These are phyloP conservation scores for Pseudogymnoascus sp. DNA, from an alignment of 2,329 filamentous ascomycete genomes.

Conservation along the genomic window DNA sequence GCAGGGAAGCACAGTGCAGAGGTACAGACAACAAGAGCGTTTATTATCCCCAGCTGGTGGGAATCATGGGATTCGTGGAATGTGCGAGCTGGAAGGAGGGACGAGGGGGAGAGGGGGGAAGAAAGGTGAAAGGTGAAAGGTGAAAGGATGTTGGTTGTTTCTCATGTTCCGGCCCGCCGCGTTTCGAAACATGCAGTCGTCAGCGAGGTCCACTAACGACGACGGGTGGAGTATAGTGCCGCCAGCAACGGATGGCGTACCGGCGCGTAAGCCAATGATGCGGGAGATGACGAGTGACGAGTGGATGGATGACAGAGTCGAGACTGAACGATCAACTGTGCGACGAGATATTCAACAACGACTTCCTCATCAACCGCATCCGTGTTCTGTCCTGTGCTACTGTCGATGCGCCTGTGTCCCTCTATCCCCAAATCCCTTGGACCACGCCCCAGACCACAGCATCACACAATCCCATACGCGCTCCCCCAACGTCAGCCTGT, in stretches of 20 bases:
- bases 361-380: not conserved
- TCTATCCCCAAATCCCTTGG: not conserved
- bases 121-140: not conserved
- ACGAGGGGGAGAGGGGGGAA: not conserved
- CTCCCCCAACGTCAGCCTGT: not conserved
- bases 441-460: not conserved
- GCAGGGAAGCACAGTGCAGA: not conserved
- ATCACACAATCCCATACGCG: not conserved
- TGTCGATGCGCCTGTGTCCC: not conserved
- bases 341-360: not conserved
- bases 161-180: not conserved
- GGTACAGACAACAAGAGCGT: not conserved
- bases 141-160: not conserved
- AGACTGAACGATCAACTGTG: not conserved
- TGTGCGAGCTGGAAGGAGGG: not conserved
- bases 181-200: not conserved
- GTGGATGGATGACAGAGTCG: not conserved
- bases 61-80: not conserved
- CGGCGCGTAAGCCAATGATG: not conserved
- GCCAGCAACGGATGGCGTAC: not conserved
- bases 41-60: not conserved
- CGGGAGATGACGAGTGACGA: not conserved
- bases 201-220: not conserved
- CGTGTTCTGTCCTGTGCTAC: not conserved
- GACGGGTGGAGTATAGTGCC: not conserved